Evolutionary conservation across 345 rosid genomes (phyloP), one percentile per base, ranked within the genome.

Genomic region (Fremontodendron californicum): DNA sequence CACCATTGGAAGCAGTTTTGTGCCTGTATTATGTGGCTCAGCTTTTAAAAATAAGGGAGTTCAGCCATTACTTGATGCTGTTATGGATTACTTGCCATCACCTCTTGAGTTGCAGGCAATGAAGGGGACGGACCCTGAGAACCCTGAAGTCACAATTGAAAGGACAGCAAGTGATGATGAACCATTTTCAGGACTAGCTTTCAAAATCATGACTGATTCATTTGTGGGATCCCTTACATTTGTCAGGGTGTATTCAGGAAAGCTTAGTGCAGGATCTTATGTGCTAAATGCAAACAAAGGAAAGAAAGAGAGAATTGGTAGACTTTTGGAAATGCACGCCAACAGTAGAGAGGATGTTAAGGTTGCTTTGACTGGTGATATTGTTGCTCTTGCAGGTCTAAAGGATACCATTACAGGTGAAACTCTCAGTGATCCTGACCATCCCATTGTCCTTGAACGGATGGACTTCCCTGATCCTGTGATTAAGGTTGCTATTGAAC

Each of bases 401-500:
- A 93, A 95, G 80, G 97, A 90, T 76, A 95, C 97, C 29, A 73
- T 93, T 80, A 93, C 98, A 1, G 99, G 98, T 27, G 97, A 95
- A 85, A 95, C 99, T 11, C 84, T 93, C 16, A 83, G 89, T 68
- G 97, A 93, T 76, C 82, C 97, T 5, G 97, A 93, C 49, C 80
- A 79, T 80, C 97, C 94, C 0, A 80, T 95, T 49, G 86, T 93
- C 58, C 99, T 95, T 49, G 98, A 95, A 81, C 85, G 96, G 60
- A 95, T 95, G 99, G 98, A 93, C 85, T 96, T 96, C 89, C 99
- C 98, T 21, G 97, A 96, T 85, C 98, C 97, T 31, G 99, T 96
- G 71, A 96, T 96, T 73, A 96, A 96, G 89, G 94, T 96, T 55
- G 98, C 98, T 7, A 96, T 96, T 72, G 99, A 96, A 82, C 98